Conservation (phyloP, 2,329 filamentous ascomycete genomes). For the Microsporum audouinii region DNA sequence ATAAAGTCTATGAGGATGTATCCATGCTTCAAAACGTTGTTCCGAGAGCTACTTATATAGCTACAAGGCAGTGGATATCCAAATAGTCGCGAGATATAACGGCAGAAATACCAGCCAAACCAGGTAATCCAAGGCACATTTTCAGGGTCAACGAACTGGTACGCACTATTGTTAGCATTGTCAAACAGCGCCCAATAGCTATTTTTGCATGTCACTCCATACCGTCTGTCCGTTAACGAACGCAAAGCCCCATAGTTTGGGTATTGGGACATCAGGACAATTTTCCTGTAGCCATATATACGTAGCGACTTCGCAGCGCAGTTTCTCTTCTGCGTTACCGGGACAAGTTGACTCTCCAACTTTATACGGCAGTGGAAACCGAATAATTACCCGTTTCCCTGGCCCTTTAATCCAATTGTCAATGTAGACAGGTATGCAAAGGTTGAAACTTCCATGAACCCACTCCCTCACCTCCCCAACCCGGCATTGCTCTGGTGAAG, state of each 20-base stretch:
- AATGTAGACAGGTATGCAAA: conserved; percentile 13
- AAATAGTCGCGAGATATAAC: not conserved
- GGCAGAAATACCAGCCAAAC: not conserved
- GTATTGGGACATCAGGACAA: conserved; percentile 12
- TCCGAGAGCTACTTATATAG: not conserved
- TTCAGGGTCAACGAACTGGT: not conserved
- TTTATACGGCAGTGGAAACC: conserved; percentile 8
- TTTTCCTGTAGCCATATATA: conserved; percentile 10
- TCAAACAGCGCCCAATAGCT: not conserved
- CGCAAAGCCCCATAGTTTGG: conserved; percentile 11
- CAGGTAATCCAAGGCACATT: not conserved
- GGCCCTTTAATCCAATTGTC: not conserved
- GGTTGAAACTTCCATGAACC: conserved; percentile 15
- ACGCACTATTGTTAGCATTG: not conserved
- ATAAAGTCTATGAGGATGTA: conserved; percentile 19
- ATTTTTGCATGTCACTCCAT: not conserved
- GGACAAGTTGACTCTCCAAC: conserved; percentile 3
- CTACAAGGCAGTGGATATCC: not conserved
- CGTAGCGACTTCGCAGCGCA: conserved; percentile 13
- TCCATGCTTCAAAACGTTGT: conserved; percentile 18
- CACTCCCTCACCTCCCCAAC: conserved; percentile 8
- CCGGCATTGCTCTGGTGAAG: conserved; percentile 4
- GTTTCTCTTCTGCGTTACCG: conserved; percentile 10
- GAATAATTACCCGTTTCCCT: conserved; percentile 4
- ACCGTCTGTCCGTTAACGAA: conserved; percentile 19